Conservation (phyloP, 73 alveolate species). For the Paramecium biaurelia region DNA sequence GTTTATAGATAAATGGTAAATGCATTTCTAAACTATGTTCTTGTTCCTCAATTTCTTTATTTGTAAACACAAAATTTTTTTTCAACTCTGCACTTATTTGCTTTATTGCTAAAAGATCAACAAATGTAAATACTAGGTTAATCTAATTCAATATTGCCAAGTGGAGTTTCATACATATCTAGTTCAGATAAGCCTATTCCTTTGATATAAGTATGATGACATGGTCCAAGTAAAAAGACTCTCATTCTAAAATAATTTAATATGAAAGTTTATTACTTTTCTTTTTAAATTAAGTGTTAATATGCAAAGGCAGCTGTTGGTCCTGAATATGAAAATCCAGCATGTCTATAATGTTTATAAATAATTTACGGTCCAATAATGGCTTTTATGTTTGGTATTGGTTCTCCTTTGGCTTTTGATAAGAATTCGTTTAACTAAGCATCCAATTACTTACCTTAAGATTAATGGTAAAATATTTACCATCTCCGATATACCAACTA, state of each 20-base stretch:
- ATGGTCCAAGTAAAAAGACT: constrained; percentile 96
- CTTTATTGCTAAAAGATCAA: not conserved
- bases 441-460: constrained; percentile 66
- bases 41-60: constrained; percentile 81
- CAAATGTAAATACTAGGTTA: constrained; percentile 37
- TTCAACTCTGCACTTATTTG: constrained; percentile 67
- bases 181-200: constrained; percentile 89
- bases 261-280: not conserved
- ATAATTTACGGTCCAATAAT: constrained; percentile 84
- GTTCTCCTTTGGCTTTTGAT: not conserved
- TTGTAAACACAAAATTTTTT: constrained; percentile 69
- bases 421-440: constrained; percentile 73
- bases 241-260: constrained; percentile 60
- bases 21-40: constrained; percentile 98
- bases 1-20: constrained; percentile 88
- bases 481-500: constrained; percentile 89
- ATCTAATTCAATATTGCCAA: constrained; percentile 89
- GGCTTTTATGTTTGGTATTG: constrained; percentile 71
- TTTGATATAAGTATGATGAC: constrained; percentile 92
- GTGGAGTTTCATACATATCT: constrained; percentile 84
- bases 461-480: not conserved
- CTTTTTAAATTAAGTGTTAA: constrained; percentile 74
- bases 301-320: constrained; percentile 95
- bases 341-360: constrained; percentile 70
- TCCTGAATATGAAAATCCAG: constrained; percentile 94